Base-by-base conservation (phyloP, 495 filamentous ascomycete species). In the Podospora sp. region DNA sequence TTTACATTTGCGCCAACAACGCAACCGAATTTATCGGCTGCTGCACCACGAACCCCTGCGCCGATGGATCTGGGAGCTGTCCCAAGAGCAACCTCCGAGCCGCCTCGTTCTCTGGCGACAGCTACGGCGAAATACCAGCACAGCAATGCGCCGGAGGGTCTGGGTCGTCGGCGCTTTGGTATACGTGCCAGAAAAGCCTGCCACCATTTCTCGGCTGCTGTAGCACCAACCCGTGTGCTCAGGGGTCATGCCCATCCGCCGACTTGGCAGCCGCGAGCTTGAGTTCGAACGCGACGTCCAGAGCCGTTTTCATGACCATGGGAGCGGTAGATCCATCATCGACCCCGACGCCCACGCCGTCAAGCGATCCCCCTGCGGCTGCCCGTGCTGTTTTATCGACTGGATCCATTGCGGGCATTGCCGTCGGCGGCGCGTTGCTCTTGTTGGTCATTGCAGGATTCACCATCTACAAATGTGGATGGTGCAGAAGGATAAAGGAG, bases 171-270 rank as follows among this genome's bases (percentile, higher is more conserved):
- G 65, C 73, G 25, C 58, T 63, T 26, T 80, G 71, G 71, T 80
- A 71, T 59, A 77, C 75, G 1, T 80, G 78, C 67, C 53, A 60
- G 46, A 16, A 53, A 35, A 63, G 62, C 2, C 24, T 16, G 6
- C 78, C 76, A 11, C 70, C 62, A 1, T 80, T 80, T 51, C 59
- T 80, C 62, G 78, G 78, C 1, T 80, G 78, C 60, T 80, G 78
- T 50, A 59, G 58, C 9, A 66, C 25, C 8, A 71, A 78, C 63
- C 71, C 75, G 22, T 80, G 78, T 51, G 20, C 27, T 2, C 46
- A 66, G 1, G 64, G 40, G 2, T 72, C 71, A 1, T 80, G 78
- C 57, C 58, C 71, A 22, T 50, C 29, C 1, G 63, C 63, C 1
- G 58, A 70, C 20, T 67, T 80, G 22, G 63, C 27, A 81, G 79